Evolutionary conservation across 1,284 basidiomycete genomes (phyloP), one percentile per base, ranked within the genome.

Genomic region (Microbotryum silenes-acaulis): DNA sequence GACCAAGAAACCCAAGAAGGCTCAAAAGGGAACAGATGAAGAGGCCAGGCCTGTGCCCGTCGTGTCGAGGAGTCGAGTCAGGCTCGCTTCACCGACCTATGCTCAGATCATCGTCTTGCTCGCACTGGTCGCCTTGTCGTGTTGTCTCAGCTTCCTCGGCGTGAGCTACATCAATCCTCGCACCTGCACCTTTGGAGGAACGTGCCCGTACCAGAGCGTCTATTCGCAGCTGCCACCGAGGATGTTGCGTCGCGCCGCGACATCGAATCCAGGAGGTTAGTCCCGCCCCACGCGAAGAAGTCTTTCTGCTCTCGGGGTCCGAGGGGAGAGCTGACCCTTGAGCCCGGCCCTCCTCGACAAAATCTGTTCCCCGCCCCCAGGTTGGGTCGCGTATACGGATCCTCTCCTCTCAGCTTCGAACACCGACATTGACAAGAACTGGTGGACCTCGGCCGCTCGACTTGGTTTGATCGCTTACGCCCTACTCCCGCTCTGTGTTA

Each of bases 401-500:
- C 70, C 70, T 3, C 63, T 72, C 6, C 62, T 72, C 10, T 55
- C 69, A 3, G 54, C 55, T 9, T 80, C 83, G 3, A 77, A 81
- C 67, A 83, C 85, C 74, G 82, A 83, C 56, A 84, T 91, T 71
- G 68, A 75, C 56, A 89, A 88, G 74, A 81, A 85, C 4, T 84
- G 84, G 77, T 92, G 89, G 89, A 86, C 88, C 0, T 78, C 83
- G 0, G 86, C 85, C 20, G 83, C 82, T 33, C 79, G 89, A 25
- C 82, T 84, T 10, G 89, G 89, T 1, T 78, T 87, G 63, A 85
- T 91, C 60, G 83, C 87, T 2, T 91, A 89, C 71, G 84, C 87
- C 2, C 79, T 91, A 33, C 79, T 88, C 33, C 89, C 89, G 0
- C 79, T 91, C 20, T 83, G 84, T 59, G 79, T 91, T 59, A 78